Conservation (phyloP, 108 stramenopile genomes). For the Thalassiosira profunda region DNA sequence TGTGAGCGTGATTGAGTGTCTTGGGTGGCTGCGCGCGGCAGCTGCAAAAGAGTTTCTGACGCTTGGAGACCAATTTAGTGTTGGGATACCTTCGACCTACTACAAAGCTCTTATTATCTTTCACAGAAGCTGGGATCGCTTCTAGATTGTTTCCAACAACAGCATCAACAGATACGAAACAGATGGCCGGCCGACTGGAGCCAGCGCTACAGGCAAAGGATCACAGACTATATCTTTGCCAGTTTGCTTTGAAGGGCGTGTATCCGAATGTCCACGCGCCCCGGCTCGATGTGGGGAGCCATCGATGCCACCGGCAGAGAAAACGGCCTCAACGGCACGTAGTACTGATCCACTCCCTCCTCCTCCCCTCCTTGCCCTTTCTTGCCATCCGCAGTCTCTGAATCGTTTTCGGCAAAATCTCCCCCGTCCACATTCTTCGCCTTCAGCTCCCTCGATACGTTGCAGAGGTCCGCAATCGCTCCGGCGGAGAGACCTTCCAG, state of each 20-base stretch:
- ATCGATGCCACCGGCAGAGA: conserved; percentile 28
- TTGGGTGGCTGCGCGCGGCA: too few relatives aligned
- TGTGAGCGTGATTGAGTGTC: too few relatives aligned
- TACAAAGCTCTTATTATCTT: too few relatives aligned
- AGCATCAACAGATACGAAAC: too few relatives aligned
- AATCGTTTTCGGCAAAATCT: conserved; percentile 36
- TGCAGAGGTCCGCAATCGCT: conserved; percentile 47
- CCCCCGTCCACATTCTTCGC: conserved; percentile 45
- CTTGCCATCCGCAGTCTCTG: not conserved
- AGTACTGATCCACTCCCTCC: conserved; percentile 40
- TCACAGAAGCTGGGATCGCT: too few relatives aligned
- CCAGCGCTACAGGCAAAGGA: not conserved
- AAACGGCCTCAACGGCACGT: conserved; percentile 45
- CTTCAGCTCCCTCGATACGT: conserved; percentile 36
- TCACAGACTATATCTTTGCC: conserved; percentile 16
- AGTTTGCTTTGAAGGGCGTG: conserved; percentile 44
- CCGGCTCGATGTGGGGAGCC: conserved; percentile 54
- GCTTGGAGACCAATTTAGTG: too few relatives aligned
- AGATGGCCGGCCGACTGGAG: too few relatives aligned
- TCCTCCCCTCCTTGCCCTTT: not conserved
- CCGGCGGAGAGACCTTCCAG: conserved; percentile 51
- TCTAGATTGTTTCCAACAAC: too few relatives aligned
- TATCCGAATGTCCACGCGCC: conserved; percentile 52
- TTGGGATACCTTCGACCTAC: too few relatives aligned
- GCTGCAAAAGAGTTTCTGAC: too few relatives aligned